Conservation (phyloP, 352 stramenopile genomes). For the Pythium brachiatum region DNA sequence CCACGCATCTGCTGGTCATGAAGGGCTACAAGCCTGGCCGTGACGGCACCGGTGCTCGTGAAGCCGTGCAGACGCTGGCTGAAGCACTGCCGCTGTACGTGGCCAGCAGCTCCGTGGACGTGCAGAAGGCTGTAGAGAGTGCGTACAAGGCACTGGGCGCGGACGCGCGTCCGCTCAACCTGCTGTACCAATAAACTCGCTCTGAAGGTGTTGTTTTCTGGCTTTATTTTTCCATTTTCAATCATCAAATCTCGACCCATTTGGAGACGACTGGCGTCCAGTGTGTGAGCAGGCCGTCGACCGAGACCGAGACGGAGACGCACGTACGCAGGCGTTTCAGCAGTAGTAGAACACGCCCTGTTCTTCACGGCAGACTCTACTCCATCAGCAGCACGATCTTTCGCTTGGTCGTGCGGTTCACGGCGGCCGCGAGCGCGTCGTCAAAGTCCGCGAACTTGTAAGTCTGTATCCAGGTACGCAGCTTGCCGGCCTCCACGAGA, state of each 20-base stretch:
- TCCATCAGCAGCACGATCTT: conserved; percentile 85
- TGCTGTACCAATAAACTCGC: conserved; percentile 24
- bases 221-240: conserved; percentile 6
- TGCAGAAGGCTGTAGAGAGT: conserved; percentile 22
- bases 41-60: conserved; percentile 43
- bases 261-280: not conserved
- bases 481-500: conserved; percentile 70
- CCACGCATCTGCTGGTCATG: conserved; percentile 48
- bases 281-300: not conserved
- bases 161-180: conserved; percentile 1
- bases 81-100: conserved; percentile 37
- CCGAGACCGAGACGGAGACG: not conserved
- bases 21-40: conserved; percentile 68
- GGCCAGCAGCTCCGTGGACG: conserved; percentile 34
- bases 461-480: conserved; percentile 83
- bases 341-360: too few relatives aligned
- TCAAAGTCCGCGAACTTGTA: conserved; percentile 87
- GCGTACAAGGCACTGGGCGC: conserved; percentile 26
- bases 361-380: conserved; percentile 33
- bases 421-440: conserved; percentile 59
- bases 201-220: conserved; percentile 4
- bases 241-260: conserved; percentile 1
- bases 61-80: conserved; percentile 44
- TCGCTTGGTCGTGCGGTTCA: conserved; percentile 81
- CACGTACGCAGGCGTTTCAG: not conserved